These are phyloP conservation scores for Fusarium siculi DNA, from an alignment of 2,329 filamentous ascomycete species.

Conservation along the genomic window DNA sequence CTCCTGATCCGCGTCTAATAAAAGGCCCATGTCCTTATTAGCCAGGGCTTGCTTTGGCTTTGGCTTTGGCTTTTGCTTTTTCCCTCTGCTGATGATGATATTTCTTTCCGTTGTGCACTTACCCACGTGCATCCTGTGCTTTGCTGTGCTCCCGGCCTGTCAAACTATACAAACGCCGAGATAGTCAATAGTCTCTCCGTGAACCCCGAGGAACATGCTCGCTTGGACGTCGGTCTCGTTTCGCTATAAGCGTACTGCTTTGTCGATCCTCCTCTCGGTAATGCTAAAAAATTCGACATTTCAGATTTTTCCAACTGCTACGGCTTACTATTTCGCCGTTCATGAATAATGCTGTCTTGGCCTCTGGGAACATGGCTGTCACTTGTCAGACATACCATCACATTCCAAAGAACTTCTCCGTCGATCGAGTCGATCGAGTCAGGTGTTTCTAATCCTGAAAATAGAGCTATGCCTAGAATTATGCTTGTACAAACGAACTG, in stretches of 20 bases:
- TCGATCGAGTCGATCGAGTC: background rate
- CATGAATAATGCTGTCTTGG: conserved; percentile 19
- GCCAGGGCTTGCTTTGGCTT: background rate
- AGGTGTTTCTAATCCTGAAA: background rate
- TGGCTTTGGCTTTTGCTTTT: background rate
- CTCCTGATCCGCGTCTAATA: conserved; percentile 38
- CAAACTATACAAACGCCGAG: conserved; percentile 25
- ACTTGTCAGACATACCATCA: background rate
- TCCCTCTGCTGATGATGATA: background rate
- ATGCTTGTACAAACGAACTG: conserved; percentile 2
- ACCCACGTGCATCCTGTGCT: conserved; percentile 16
- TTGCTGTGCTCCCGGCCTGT: conserved; percentile 13
- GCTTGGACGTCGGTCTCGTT: conserved; percentile 13
- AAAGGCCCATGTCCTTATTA: conserved; percentile 27
- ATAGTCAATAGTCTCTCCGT: conserved; percentile 10
- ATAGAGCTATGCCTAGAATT: background rate
- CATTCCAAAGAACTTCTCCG: conserved; percentile 4
- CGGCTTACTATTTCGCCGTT: background rate
- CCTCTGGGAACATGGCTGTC: background rate
- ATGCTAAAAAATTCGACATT: conserved; percentile 19
- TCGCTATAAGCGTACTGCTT: conserved; percentile 16
- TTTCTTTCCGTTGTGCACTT: conserved; percentile 10
- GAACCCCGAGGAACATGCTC: background rate
- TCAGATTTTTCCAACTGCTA: conserved; percentile 2
- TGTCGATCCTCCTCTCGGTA: conserved; percentile 40